phyloP scores from a whole-genome alignment of 2,329 filamentous ascomycete species.

The Thelonectria olida region DNA sequence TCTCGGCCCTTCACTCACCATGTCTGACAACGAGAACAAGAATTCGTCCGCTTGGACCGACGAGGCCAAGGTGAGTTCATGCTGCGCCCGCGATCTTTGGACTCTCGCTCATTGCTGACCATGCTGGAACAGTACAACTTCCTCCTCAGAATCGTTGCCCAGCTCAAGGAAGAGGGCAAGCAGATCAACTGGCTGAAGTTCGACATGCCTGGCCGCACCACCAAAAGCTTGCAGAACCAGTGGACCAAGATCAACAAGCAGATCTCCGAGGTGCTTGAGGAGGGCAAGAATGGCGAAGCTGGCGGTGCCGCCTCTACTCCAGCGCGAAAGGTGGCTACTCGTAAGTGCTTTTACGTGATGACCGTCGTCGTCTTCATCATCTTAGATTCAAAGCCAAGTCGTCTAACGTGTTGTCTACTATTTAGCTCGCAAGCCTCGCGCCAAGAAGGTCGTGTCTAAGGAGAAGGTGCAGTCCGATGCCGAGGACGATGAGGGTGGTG shows the following conservation, averaged over 20 bases:
- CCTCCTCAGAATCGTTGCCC: conserved; percentile 47
- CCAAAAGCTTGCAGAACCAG: conserved; percentile 49
- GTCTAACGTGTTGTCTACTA: neutral
- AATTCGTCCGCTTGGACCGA: conserved; percentile 45
- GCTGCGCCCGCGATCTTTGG: no score
- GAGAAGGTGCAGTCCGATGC: conserved; percentile 16
- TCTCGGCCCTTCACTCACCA: conserved; percentile 20
- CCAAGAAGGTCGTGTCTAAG: conserved; percentile 28
- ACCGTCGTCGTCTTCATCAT: neutral
- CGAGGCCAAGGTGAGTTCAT: conserved; percentile 46
- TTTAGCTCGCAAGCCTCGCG: conserved; percentile 38
- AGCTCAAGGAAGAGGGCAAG: conserved; percentile 44
- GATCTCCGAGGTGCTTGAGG: conserved; percentile 46
- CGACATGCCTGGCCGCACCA: conserved; percentile 48
- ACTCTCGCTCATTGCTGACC: neutral
- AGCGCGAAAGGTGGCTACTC: conserved; percentile 35
- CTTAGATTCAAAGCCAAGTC: no score
- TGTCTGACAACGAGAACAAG: conserved; percentile 41
- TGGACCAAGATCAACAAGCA: conserved; percentile 50
- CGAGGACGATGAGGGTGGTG: conserved; percentile 10
- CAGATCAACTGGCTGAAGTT: conserved; percentile 48
- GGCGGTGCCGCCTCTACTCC: neutral
- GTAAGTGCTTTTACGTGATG: conserved; percentile 30
- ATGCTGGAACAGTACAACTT: conserved; percentile 43
- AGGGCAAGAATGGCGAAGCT: conserved; percentile 15